Evolutionary conservation across 805 yeast species (phyloP), one percentile per base, ranked within the genome.

Genomic region (Schwanniomyces sp.): DNA sequence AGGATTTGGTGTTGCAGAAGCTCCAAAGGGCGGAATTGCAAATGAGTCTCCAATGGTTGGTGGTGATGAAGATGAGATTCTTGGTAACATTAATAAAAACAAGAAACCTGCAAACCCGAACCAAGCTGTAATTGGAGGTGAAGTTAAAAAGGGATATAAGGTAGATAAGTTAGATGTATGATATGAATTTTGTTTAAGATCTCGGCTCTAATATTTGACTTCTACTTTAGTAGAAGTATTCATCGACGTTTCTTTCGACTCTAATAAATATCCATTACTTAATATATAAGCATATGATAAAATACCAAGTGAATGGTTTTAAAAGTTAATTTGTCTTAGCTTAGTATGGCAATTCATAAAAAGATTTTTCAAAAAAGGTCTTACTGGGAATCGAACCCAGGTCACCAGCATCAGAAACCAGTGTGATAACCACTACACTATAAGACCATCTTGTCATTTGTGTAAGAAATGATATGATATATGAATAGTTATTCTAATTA

Each of bases 1-100:
- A 39, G 75, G 75, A 4, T 47, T 58, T 32, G 77, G 75, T 2
- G 68, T 73, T 4, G 57, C 56, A 14, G 76, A 73, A 46, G 78
- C 78, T 3, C 78, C 78, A 10, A 71, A 69, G 54, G 78, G 78
- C 11, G 78, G 78, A 2, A 61, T 72, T 47, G 78, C 76, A 34
- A 73, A 73, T 55, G 78, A 73, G 53, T 77, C 70, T 1, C 70
- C 72, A 16, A 48, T 71, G 1, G 78, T 73, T 1, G 77, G 77
- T 7, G 68, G 61, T 43, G 72, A 71, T 50, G 74, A 67, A 47
- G 74, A 65, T 26, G 44, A 52, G 46, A 41, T 59, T 14, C 52
- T 59, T 14, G 66, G 64, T 10, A 52, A 57, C 2, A 61, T 56
- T 7, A 59, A 58, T 34, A 44, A 49, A 7, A 45, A 46, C 8